Conservation (phyloP, 371 early-diverging fungal species). For the Syncephalastrum racemosum region DNA sequence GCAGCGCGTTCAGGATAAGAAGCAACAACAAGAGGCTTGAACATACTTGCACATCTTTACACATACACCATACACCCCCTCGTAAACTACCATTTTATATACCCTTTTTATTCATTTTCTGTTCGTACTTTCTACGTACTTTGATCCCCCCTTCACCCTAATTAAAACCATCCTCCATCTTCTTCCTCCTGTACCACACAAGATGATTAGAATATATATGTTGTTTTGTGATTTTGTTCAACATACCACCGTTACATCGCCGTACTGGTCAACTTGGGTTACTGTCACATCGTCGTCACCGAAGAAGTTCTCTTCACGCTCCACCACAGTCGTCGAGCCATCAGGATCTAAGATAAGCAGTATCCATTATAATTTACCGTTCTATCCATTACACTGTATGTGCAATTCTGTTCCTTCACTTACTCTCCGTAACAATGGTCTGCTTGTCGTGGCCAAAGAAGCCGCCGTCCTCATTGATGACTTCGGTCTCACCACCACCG, state of each 20-base stretch:
- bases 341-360: slow-evolving; percentile 8
- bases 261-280: slow-evolving; percentile 31
- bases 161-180: slow-evolving; percentile 24
- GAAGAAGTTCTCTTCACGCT: slow-evolving; percentile 14
- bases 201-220: not conserved
- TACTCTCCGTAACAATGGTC: slow-evolving; percentile 33
- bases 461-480: slow-evolving; percentile 44
- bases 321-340: slow-evolving; percentile 10
- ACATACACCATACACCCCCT: slow-evolving; percentile 12
- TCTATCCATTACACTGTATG: too few relatives aligned
- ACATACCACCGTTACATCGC: slow-evolving; percentile 33
- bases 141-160: slow-evolving; percentile 4
- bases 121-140: slow-evolving; percentile 6
- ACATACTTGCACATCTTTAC: slow-evolving; percentile 12
- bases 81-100: slow-evolving; percentile 1
- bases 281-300: slow-evolving; percentile 16
- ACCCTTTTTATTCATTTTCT: slow-evolving; percentile 3
- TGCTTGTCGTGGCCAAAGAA: slow-evolving; percentile 36
- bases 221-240: slow-evolving; percentile 6
- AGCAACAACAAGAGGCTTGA: slow-evolving; percentile 24
- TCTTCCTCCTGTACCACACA: slow-evolving; percentile 29
- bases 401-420: not conserved
- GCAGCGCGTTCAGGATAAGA: not conserved
- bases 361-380: not conserved
- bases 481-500: slow-evolving; percentile 18